phyloP scores from a whole-genome alignment of 305 asterid species.

The Solanum aculeatissimum region DNA sequence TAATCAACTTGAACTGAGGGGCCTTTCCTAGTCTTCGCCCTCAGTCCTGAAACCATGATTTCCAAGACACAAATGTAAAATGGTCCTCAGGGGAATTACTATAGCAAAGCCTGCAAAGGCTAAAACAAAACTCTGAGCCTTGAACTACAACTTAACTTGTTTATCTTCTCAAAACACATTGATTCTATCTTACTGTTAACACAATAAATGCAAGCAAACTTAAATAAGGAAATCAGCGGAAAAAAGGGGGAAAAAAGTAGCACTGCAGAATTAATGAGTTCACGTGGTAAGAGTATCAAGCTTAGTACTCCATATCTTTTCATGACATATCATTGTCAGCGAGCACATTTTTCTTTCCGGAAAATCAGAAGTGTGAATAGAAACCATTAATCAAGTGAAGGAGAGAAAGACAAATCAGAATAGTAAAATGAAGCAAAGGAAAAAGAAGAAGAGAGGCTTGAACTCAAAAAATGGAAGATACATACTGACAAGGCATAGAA shows the following conservation, averaged over 20 bases:
- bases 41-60: slow-evolving; percentile 50
- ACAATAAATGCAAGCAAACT: background rate
- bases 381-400: background rate
- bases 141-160: background rate
- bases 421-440: background rate
- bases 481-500: background rate
- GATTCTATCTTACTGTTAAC: background rate
- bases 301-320: background rate
- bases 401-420: background rate
- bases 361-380: background rate
- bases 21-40: slow-evolving; percentile 42
- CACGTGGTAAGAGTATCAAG: background rate
- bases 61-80: background rate
- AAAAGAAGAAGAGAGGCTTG: background rate
- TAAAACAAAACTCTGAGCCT: background rate
- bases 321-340: background rate
- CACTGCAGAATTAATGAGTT: background rate
- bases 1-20: slow-evolving; percentile 53
- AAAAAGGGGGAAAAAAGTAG: background rate
- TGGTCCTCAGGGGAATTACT: background rate
- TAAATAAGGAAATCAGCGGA: background rate
- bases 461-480: background rate
- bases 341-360: background rate
- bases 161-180: background rate
- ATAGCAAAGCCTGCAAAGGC: background rate